Conservation (phyloP, 176 grass and related monocot genomes). For the Bromus sterilis region DNA sequence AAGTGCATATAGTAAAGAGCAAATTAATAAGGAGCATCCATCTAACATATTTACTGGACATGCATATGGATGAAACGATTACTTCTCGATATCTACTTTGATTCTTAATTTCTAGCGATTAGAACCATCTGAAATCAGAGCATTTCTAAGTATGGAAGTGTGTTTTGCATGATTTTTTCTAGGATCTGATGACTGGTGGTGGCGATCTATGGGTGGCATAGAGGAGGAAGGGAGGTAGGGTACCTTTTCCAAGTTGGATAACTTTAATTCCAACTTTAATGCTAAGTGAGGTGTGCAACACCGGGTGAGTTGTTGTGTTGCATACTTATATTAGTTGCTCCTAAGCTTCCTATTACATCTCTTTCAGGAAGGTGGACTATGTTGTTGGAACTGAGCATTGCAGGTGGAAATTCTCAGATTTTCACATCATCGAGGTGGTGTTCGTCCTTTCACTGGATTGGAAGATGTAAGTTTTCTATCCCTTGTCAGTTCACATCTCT, state of each 20-base stretch:
- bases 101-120: background rate
- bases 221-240: no score
- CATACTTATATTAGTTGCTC: background rate
- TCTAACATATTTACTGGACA: no score
- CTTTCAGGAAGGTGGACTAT: slow-evolving; percentile 75
- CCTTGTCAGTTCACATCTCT: background rate
- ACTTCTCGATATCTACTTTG: background rate
- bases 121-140: background rate
- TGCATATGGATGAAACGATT: no score
- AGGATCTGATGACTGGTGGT: no score
- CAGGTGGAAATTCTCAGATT: slow-evolving; percentile 81
- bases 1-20: no score
- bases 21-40: no score
- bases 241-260: no score
- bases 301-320: slow-evolving; percentile 49
- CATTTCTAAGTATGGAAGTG: background rate
- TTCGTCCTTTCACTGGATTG: slow-evolving; percentile 65
- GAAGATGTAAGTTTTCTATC: slow-evolving; percentile 66
- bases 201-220: no score
- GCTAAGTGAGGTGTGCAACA: slow-evolving; percentile 86
- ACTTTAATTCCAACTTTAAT: no score
- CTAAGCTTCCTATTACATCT: slow-evolving; percentile 11
- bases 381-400: slow-evolving; percentile 69
- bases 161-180: background rate
- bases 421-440: slow-evolving; percentile 63